Conservation (phyloP, 805 yeast genomes). For the Metschnikowia similis region DNA sequence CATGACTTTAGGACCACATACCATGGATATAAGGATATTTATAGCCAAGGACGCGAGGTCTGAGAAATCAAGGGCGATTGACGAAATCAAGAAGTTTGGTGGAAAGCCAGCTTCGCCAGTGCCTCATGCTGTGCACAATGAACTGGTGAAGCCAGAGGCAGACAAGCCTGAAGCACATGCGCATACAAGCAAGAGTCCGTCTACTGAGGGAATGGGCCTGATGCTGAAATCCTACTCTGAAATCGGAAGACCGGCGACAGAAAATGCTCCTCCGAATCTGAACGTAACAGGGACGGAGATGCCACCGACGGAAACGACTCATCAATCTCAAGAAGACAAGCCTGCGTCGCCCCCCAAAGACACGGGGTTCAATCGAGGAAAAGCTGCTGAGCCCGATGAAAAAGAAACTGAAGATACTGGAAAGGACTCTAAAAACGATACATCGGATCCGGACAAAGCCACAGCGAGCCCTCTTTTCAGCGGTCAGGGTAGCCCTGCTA, state of each 20-base stretch:
- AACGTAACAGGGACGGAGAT: neutral
- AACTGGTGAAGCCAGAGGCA: neutral
- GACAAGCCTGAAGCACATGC: neutral
- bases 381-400: neutral
- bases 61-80: constrained; percentile 42
- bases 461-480: neutral
- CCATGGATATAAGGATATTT: constrained; percentile 70
- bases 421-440: neutral
- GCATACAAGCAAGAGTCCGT: neutral
- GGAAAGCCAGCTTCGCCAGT: neutral
- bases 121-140: neutral
- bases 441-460: neutral
- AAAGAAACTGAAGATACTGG: neutral
- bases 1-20: constrained; percentile 77
- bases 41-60: constrained; percentile 78
- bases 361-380: neutral
- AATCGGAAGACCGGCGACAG: neutral
- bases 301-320: neutral
- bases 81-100: constrained; percentile 15
- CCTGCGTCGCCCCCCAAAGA: neutral
- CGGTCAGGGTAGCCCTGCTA: constrained; percentile 1
- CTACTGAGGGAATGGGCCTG: neutral
- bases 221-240: neutral
- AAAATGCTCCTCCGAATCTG: neutral
- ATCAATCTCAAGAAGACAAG: neutral